These are phyloP conservation scores for Scutellaria barbata DNA, from an alignment of 257 asterid genomes.

Conservation along the genomic window DNA sequence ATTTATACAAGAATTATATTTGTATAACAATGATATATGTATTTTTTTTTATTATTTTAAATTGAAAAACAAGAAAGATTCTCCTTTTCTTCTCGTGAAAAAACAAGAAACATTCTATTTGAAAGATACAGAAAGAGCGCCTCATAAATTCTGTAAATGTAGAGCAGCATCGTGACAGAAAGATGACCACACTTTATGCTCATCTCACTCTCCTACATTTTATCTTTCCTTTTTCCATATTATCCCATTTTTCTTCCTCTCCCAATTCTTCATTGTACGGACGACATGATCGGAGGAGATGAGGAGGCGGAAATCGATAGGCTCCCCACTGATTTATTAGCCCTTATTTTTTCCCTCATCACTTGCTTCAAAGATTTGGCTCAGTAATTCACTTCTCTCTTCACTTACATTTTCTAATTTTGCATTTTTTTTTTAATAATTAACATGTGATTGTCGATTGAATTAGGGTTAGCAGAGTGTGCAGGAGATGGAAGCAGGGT, in stretches of 20 bases:
- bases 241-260: neutral
- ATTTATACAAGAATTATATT: no score
- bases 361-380: conserved; percentile 77
- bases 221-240: neutral
- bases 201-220: no score
- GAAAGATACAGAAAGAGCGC: no score
- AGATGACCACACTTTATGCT: no score
- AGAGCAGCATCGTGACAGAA: no score
- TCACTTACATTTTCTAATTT: neutral
- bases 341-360: conserved; percentile 61
- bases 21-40: no score
- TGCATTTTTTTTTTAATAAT: neutral
- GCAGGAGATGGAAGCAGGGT: conserved; percentile 81
- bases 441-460: conserved; percentile 2
- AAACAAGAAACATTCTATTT: no score
- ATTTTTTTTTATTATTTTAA: no score
- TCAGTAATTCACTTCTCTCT: conserved; percentile 45
- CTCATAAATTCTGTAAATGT: no score
- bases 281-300: conserved; percentile 35
- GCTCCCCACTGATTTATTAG: conserved; percentile 69
- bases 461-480: conserved; percentile 66
- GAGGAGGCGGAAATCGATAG: conserved; percentile 61
- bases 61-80: no score
- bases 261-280: neutral
- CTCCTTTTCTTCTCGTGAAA: no score